A percentile compares a stretch with the other conserved stretches of the same genome.
Conservation (phyloP, 148 eudicot genomes). For the Rhododendron molle region DNA sequence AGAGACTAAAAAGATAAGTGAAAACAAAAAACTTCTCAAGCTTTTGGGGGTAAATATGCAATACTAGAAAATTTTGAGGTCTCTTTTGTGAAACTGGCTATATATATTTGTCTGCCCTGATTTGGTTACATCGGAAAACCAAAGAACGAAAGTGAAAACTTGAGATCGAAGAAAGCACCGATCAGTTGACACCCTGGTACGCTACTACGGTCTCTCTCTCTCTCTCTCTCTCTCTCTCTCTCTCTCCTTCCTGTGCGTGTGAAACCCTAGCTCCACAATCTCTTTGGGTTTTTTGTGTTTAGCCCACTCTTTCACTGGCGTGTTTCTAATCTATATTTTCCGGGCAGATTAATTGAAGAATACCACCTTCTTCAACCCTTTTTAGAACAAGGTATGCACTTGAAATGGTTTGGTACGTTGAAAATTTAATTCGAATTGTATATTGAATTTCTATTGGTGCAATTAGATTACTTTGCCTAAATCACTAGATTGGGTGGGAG, state of each 20-base stretch:
- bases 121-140: too few species aligned
- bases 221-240: too few species aligned
- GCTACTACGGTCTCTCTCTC: too few species aligned
- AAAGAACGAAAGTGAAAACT: neutral
- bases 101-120: neutral
- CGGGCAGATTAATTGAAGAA: neutral
- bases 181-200: too few species aligned
- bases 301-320: neutral
- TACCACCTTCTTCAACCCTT: neutral
- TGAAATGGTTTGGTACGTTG: neutral
- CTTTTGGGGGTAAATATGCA: neutral
- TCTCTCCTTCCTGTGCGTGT: neutral
- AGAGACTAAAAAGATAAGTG: too few species aligned
- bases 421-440: neutral
- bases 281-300: neutral
- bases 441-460: neutral
- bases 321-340: neutral
- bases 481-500: neutral
- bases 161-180: neutral
- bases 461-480: neutral
- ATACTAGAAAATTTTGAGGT: neutral
- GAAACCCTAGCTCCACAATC: neutral
- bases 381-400: neutral
- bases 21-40: too few species aligned
- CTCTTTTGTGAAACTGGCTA: neutral